Evolutionary conservation across 1,284 basidiomycete species (phyloP).

Genomic region (Acaromyces ingoldii): DNA sequence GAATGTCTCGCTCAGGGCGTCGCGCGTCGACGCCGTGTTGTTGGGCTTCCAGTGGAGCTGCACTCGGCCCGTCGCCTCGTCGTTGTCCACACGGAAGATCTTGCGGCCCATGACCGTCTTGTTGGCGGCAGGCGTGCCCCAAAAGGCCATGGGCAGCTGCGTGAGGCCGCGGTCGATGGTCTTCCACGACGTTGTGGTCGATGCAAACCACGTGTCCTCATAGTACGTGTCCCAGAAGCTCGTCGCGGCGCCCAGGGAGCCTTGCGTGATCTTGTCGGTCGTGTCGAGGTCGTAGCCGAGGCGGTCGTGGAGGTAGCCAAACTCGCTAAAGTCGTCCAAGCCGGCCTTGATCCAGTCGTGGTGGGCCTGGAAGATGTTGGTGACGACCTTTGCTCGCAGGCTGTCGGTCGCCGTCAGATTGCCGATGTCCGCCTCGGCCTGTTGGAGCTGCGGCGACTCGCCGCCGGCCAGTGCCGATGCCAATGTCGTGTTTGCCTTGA

Average conservation of each 20-base stretch:
- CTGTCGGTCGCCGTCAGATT: background rate
- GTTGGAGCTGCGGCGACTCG: too few species aligned
- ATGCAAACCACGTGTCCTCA: background rate
- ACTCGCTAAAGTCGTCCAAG: background rate
- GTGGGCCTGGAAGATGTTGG: background rate
- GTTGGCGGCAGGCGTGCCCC: background rate
- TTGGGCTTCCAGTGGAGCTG: background rate
- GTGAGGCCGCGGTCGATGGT: conserved; percentile 32
- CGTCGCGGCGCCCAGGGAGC: background rate
- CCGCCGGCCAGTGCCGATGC: background rate
- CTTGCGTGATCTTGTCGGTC: background rate
- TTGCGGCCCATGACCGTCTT: background rate
- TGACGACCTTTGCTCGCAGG: background rate
- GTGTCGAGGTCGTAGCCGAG: background rate
- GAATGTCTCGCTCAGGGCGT: too few species aligned
- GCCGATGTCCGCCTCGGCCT: background rate
- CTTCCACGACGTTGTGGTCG: conserved; percentile 12
- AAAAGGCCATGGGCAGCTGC: conserved; percentile 25
- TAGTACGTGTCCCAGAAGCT: background rate
- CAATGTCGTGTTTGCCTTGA: conserved; percentile 10
- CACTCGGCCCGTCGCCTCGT: background rate
- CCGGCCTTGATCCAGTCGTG: background rate
- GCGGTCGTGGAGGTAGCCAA: background rate
- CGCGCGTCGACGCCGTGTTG: too few species aligned
- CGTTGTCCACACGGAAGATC: background rate